Base-by-base conservation (phyloP, 768 basidiomycete genomes). In the Sarcomyxa edulis region DNA sequence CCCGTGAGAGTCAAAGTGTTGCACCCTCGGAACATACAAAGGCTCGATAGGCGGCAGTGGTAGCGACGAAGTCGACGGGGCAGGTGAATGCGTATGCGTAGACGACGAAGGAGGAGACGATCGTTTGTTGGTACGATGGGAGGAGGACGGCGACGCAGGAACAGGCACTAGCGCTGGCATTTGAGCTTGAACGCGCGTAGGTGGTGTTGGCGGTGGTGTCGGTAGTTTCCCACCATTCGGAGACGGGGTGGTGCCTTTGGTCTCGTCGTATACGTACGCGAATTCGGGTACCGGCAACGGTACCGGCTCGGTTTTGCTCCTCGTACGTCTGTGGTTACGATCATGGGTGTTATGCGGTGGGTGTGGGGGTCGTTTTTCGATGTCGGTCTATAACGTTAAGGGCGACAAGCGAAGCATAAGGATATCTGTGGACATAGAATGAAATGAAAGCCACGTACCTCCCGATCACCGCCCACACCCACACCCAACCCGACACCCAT, bases 191-290 rank as follows among this genome's bases (percentile, higher is more conserved):
- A 40, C 44, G 28, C 44, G 43, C 30, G 53, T 48, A 5, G 57
- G 49, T 7, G 65, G 56, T 16, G 62, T 56, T 24, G 60, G 43
- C 7, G 57, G 50, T 15, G 53, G 53, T 26, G 53, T 52, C 10
- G 49, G 23, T 35, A 52, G 35, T 39, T 24, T 37, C 35, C 46
- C 39, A 10, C 29, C 29, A 33, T 29, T 28, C 12, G 35, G 11
- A n/a, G n/a, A n/a, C n/a, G n/a, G n/a, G n/a, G n/a, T n/a, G n/a
- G n/a, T n/a, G n/a, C n/a, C n/a, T n/a, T n/a, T n/a, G n/a, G n/a
- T n/a, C n/a, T n/a, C n/a, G n/a, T n/a, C n/a, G n/a, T n/a, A n/a
- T n/a, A n/a, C n/a, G n/a, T n/a, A n/a, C n/a, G n/a, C n/a, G n/a
- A n/a, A n/a, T n/a, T n/a, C n/a, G n/a, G n/a, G n/a, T n/a, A n/a